These are phyloP conservation scores for Candida sanyaensis DNA, from an alignment of 1,139 yeast species.

Conservation along the genomic window DNA sequence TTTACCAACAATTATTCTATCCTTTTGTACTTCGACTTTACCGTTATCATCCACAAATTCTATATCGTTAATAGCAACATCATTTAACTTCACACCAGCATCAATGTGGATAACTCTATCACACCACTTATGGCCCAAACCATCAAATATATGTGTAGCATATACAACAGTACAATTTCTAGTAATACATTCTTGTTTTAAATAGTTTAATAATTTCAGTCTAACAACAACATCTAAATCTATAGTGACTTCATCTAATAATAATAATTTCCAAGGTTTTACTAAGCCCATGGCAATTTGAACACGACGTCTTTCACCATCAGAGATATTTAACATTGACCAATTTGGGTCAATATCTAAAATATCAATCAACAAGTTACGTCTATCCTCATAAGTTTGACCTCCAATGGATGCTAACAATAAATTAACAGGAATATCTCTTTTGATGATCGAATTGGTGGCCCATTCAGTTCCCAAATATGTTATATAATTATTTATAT, in stretches of 20 bases:
- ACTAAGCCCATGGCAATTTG: slow-evolving; percentile 92
- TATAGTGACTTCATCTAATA: slow-evolving; percentile 93
- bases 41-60: slow-evolving; percentile 17
- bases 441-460: slow-evolving; percentile 80
- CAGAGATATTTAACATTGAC: slow-evolving; percentile 92
- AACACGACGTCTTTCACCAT: slow-evolving; percentile 93
- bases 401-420: slow-evolving; percentile 86
- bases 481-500: slow-evolving; percentile 53
- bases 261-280: slow-evolving; percentile 82
- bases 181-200: slow-evolving; percentile 65
- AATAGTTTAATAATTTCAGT: slow-evolving; percentile 66
- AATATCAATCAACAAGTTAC: slow-evolving; percentile 72
- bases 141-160: slow-evolving; percentile 97
- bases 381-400: slow-evolving; percentile 65
- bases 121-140: slow-evolving; percentile 82
- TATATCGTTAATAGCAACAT: slow-evolving; percentile 21
- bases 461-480: slow-evolving; percentile 99
- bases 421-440: slow-evolving; percentile 85
- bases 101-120: slow-evolving; percentile 79
- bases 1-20: slow-evolving; percentile 35
- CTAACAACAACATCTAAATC: slow-evolving; percentile 94
- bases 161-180: slow-evolving; percentile 77
- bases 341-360: slow-evolving; percentile 84
- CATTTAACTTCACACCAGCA: slow-evolving; percentile 53
- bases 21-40: slow-evolving; percentile 16